Evolutionary conservation across 2,329 filamentous ascomycete species (phyloP).

Genomic region (Penicillium sp.): DNA sequence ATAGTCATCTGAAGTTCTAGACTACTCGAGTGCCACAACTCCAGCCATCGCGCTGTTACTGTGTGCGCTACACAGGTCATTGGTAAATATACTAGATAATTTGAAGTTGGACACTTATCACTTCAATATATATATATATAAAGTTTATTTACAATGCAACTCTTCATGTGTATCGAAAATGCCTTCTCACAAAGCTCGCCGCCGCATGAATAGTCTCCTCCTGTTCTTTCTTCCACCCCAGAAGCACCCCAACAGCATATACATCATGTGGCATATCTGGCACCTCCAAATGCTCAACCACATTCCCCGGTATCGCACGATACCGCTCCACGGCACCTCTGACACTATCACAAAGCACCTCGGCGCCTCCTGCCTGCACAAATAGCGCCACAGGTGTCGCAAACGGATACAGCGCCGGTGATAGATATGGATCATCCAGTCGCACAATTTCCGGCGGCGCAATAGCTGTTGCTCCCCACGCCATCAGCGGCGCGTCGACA

Average conservation of each 20-base stretch:
- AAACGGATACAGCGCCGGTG: slow-evolving; percentile 24
- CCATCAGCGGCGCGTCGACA: slow-evolving; percentile 18
- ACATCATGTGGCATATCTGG: slow-evolving; percentile 25
- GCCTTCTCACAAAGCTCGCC: neutral
- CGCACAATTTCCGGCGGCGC: slow-evolving; percentile 19
- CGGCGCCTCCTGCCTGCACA: slow-evolving; percentile 21
- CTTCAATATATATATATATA: too few species aligned
- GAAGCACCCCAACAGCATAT: slow-evolving; percentile 20
- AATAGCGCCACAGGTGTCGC: slow-evolving; percentile 24
- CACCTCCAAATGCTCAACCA: slow-evolving; percentile 19
- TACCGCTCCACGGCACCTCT: neutral
- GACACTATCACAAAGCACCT: slow-evolving; percentile 23
- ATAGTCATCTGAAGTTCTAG: too few species aligned
- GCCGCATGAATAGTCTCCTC: slow-evolving; percentile 6
- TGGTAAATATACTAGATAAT: too few species aligned
- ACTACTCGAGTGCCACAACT: too few species aligned
- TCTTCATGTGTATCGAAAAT: too few species aligned
- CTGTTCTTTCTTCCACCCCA: slow-evolving; percentile 24
- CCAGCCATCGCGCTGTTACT: too few species aligned
- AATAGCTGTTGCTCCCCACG: slow-evolving; percentile 24
- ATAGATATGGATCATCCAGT: slow-evolving; percentile 24
- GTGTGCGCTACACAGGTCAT: too few species aligned
- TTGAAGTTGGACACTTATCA: too few species aligned
- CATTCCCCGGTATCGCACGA: slow-evolving; percentile 4
- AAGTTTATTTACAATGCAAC: too few species aligned